These are phyloP conservation scores for Cafeteria roenbergensis DNA, from an alignment of 108 stramenopile genomes.

Conservation along the genomic window DNA sequence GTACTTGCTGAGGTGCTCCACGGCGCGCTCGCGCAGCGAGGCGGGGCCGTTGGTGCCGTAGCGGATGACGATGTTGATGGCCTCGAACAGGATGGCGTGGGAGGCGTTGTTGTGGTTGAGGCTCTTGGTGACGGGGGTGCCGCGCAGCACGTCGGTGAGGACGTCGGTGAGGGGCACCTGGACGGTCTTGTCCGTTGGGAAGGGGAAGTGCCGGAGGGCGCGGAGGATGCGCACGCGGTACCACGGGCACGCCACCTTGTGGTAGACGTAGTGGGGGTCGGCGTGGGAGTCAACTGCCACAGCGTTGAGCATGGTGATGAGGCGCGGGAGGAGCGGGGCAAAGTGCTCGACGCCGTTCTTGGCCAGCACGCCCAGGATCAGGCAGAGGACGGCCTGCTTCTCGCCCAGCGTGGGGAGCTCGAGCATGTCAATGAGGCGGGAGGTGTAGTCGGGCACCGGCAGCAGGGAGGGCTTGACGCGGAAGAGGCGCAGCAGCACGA, in stretches of 20 bases:
- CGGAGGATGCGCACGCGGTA: conserved; percentile 81
- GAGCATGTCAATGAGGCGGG: conserved; percentile 63
- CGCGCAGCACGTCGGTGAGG: conserved; percentile 68
- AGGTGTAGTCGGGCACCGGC: conserved; percentile 64
- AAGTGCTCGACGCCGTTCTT: conserved; percentile 49
- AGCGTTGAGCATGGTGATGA: conserved; percentile 69
- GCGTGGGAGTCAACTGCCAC: conserved; percentile 62
- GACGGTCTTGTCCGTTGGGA: conserved; percentile 36
- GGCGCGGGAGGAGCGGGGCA: conserved; percentile 69
- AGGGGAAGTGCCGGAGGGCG: conserved; percentile 76
- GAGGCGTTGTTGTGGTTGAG: conserved; percentile 94
- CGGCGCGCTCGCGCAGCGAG: conserved; percentile 62
- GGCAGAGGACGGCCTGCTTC: conserved; percentile 66
- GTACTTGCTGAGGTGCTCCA: conserved; percentile 79
- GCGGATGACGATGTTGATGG: conserved; percentile 74
- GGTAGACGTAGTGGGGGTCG: conserved; percentile 86
- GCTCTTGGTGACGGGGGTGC: conserved; percentile 75
- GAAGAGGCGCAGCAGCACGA: conserved; percentile 73
- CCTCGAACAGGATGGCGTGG: conserved; percentile 86
- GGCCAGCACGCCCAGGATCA: conserved; percentile 63
- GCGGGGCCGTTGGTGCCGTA: conserved; percentile 64
- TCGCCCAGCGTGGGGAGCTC: conserved; percentile 79
- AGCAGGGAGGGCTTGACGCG: conserved; percentile 69
- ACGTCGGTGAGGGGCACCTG: conserved; percentile 44
- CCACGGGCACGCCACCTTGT: conserved; percentile 80